phyloP scores from a whole-genome alignment of 106 monocot genomes.

The Iris macrosiphon region DNA sequence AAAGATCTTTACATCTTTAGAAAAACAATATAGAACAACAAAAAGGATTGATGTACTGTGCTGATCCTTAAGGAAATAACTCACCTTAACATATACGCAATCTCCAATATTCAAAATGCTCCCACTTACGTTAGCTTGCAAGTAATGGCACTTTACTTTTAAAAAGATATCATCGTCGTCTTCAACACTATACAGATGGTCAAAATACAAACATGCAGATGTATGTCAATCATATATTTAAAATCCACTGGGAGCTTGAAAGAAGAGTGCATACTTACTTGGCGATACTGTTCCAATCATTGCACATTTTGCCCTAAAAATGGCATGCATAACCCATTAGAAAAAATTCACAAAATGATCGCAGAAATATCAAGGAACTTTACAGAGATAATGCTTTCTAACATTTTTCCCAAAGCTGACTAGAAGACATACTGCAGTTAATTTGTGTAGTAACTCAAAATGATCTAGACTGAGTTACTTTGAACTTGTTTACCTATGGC shows the following conservation, averaged over 20 bases:
- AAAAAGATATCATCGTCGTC: conserved; percentile 39
- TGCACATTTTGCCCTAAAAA: conserved; percentile 29
- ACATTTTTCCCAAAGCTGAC: too few species aligned
- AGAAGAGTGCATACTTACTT: conserved; percentile 20
- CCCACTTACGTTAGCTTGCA: conserved; percentile 41
- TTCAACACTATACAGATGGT: conserved; percentile 33
- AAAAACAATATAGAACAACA: too few species aligned
- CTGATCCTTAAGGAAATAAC: too few species aligned
- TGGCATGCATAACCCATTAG: neutral
- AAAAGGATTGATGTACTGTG: too few species aligned
- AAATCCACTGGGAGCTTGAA: neutral
- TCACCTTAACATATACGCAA: conserved; percentile 64
- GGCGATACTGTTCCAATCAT: conserved; percentile 14
- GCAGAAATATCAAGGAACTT: too few species aligned
- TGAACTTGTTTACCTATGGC: too few species aligned
- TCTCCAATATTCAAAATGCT: conserved; percentile 44
- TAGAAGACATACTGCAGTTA: too few species aligned
- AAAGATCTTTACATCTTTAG: too few species aligned
- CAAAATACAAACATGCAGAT: conserved; percentile 4
- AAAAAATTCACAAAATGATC: too few species aligned
- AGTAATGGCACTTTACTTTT: conserved; percentile 62
- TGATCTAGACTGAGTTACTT: too few species aligned
- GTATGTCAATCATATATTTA: conserved; percentile 1
- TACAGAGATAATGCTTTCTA: too few species aligned
- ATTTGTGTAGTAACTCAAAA: too few species aligned